Evolutionary conservation across 1,284 basidiomycete genomes (phyloP), one percentile per base, ranked within the genome.

Genomic region (Ganoderma multipileum): DNA sequence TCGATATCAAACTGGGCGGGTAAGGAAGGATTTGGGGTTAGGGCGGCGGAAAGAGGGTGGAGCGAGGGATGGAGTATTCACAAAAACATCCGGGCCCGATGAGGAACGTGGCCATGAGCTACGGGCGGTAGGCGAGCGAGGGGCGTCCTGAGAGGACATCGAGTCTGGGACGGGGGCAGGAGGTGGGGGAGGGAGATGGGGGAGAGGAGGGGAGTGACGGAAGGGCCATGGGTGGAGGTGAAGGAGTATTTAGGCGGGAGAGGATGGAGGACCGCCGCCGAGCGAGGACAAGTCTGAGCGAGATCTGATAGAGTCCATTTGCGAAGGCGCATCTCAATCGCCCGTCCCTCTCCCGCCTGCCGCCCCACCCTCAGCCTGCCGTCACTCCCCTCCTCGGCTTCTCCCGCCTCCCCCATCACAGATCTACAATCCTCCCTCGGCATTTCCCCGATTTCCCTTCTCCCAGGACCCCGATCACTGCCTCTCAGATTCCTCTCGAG

Each of bases 1-100:
- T 83, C 76, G 78, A 98, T 89, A 77, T 97, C 94, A 79, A 98
- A 97, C 90, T 92, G 72, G 16, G 38, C 14, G 57, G 28, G 42
- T 20, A 5, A 36, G 14, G 64, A 28, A 38, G 61, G 47, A 12
- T 23, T 23, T 9, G 38, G 59, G 33, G 38, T 63, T 59, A 58
- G 60, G 9, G 62, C 8, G 47, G 33, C 7, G 36, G 60, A 28
- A 23, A 50, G 28, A 36, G 20, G 64, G 52, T 36, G 39, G 33
- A 54, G 50, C 58, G 39, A 63, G 33, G 64, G n/a, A n/a, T 26
- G 47, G 47, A 50, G 39, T 36, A 71, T 84, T 73, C 72, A 86
- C 84, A 72, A 72, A 86, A 68, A 85, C 83, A 78, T 85, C 79
- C 28, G 82, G 73, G 41, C 71, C 69, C 36, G 69, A 62, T 9